A percentile compares a stretch with the other conserved stretches of the same genome.
Conservation (phyloP, 371 early-diverging fungal genomes). For the Mortierella sp. region DNA sequence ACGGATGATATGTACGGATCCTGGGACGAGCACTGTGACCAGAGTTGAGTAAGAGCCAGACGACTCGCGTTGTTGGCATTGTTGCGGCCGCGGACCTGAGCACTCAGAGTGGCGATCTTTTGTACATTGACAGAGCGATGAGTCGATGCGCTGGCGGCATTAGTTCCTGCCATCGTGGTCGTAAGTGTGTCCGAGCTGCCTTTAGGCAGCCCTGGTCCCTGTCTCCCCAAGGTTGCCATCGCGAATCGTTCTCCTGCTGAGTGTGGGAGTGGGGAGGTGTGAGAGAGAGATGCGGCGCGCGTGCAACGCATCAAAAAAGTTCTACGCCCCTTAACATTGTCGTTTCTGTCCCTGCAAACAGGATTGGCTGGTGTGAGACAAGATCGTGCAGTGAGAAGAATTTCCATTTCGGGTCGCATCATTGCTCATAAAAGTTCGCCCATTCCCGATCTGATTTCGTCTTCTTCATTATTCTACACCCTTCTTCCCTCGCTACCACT, state of each 20-base stretch:
- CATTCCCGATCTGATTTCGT: too few species aligned
- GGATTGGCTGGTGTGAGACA: too few species aligned
- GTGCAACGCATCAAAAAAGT: too few species aligned
- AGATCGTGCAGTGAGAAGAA: too few species aligned
- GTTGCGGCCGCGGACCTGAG: constrained; percentile 11
- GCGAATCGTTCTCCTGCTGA: too few species aligned
- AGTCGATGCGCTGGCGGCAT: neutral
- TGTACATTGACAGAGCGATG: constrained; percentile 49
- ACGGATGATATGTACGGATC: constrained; percentile 35
- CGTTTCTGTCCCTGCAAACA: too few species aligned
- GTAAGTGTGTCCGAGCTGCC: constrained; percentile 3
- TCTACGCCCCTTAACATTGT: too few species aligned
- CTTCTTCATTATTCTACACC: too few species aligned
- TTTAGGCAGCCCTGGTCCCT: neutral
- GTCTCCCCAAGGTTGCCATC: constrained; percentile 8
- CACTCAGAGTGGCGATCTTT: constrained; percentile 23
- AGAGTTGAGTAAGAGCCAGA: constrained; percentile 39
- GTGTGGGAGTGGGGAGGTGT: too few species aligned
- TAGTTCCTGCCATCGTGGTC: neutral
- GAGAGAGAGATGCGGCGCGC: too few species aligned
- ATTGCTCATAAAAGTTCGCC: too few species aligned
- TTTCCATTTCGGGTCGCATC: too few species aligned
- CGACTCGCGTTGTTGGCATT: constrained; percentile 7
- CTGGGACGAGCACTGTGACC: constrained; percentile 38
- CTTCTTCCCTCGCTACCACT: neutral